Percentiles rank a stretch among this genome's conserved stretches.
These are phyloP conservation scores for Blastobotrys ciferrii DNA, from an alignment of 1,139 yeast species.

Conservation along the genomic window DNA sequence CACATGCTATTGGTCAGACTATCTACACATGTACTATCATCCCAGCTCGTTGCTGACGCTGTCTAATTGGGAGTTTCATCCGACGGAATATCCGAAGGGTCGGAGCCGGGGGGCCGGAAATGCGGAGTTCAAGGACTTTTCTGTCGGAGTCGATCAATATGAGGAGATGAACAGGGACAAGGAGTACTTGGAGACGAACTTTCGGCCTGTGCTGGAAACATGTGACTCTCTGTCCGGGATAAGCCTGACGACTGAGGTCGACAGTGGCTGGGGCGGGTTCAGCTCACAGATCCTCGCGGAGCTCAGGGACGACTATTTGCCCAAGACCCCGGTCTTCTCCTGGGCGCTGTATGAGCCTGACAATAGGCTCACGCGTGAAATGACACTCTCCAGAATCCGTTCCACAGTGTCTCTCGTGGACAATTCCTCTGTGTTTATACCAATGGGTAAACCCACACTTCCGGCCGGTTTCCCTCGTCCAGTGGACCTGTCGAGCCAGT, in stretches of 20 bases:
- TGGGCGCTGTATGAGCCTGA: constrained; percentile 48
- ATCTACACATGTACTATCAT: constrained; percentile 62
- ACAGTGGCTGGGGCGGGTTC: constrained; percentile 85
- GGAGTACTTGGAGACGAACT: constrained; percentile 56
- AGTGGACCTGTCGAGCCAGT: constrained; percentile 24
- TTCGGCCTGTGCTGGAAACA: constrained; percentile 68
- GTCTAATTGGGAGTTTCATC: constrained; percentile 55
- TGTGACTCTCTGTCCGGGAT: constrained; percentile 75
- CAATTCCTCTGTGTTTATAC: constrained; percentile 51
- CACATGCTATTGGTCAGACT: constrained; percentile 80
- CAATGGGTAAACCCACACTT: constrained; percentile 38
- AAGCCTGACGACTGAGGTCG: constrained; percentile 64
- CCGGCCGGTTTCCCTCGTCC: constrained; percentile 16
- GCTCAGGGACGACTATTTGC: constrained; percentile 68
- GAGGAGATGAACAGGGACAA: constrained; percentile 33
- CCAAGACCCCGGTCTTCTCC: constrained; percentile 57
- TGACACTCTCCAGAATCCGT: constrained; percentile 45
- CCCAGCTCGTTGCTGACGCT: constrained; percentile 59
- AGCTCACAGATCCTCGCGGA: constrained; percentile 50
- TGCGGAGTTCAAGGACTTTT: constrained; percentile 41
- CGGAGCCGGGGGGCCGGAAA: constrained; percentile 38
- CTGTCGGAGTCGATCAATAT: constrained; percentile 53
- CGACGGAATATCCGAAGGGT: constrained; percentile 42
- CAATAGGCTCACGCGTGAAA: constrained; percentile 20
- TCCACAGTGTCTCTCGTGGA: constrained; percentile 47